Percentiles rank a stretch among this genome's conserved stretches.
Conservation (phyloP, 2,329 filamentous ascomycete species). For the Juglanconis sp. region DNA sequence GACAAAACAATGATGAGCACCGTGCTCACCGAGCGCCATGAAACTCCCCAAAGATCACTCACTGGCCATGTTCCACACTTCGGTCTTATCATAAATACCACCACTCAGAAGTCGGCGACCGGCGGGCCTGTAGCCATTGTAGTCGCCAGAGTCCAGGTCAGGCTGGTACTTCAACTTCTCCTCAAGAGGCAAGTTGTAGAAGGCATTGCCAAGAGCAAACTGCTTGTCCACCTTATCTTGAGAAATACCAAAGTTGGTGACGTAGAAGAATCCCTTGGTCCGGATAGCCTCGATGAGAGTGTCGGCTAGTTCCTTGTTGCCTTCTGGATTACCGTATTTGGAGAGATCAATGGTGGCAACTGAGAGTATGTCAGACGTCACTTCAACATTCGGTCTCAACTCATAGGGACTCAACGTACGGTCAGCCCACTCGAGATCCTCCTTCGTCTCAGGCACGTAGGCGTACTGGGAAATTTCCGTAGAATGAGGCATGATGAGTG, state of each 20-base stretch:
- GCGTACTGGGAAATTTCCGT: constrained; percentile 1
- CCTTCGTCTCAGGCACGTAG: constrained; percentile 8
- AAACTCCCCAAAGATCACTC: background rate
- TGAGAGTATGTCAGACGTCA: background rate
- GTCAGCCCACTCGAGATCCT: constrained; percentile 5
- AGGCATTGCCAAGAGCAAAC: constrained; percentile 57
- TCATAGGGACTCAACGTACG: background rate
- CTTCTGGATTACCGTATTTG: constrained; percentile 50
- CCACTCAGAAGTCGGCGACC: constrained; percentile 37
- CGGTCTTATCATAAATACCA: constrained; percentile 34
- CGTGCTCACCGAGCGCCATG: no score
- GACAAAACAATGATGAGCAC: no score
- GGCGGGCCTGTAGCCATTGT: constrained; percentile 54
- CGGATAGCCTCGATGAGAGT: constrained; percentile 54
- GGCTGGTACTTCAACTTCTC: constrained; percentile 58
- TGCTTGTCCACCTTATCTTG: constrained; percentile 59
- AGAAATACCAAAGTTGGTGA: constrained; percentile 59
- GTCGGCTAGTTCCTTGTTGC: constrained; percentile 50
- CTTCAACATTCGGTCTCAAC: background rate
- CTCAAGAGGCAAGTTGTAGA: constrained; percentile 53
- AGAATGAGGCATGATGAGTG: constrained; percentile 1
- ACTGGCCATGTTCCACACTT: constrained; percentile 39
- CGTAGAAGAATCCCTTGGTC: constrained; percentile 57
- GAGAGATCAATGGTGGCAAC: constrained; percentile 49
- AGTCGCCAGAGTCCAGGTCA: constrained; percentile 49